These are phyloP conservation scores for Laburnicola sp. DNA, from an alignment of 2,329 filamentous ascomycete genomes.

Conservation along the genomic window DNA sequence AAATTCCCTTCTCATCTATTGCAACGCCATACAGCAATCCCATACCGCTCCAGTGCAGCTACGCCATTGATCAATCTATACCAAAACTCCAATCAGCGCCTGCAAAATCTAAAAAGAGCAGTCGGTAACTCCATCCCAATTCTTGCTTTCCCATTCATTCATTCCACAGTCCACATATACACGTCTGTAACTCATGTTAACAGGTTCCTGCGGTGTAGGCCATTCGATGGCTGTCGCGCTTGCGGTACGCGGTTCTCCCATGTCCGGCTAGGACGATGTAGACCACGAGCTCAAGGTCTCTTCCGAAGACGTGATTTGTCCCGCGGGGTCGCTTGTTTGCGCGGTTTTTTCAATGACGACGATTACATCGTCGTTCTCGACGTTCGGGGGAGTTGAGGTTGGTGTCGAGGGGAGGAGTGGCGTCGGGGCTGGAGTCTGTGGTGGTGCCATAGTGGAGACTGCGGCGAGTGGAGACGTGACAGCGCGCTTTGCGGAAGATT, in stretches of 20 bases:
- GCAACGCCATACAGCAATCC: too few species aligned
- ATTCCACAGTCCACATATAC: not conserved
- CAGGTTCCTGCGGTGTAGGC: slow-evolving; percentile 22
- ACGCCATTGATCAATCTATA: too few species aligned
- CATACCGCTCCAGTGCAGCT: too few species aligned
- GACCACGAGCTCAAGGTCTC: not conserved
- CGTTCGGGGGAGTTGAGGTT: not conserved
- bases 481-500: not conserved
- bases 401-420: not conserved
- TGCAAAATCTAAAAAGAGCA: slow-evolving; percentile 54
- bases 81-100: not conserved
- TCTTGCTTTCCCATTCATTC: slow-evolving; percentile 6
- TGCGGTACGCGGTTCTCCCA: not conserved
- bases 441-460: not conserved
- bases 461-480: not conserved
- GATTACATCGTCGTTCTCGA: too few species aligned
- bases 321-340: too few species aligned
- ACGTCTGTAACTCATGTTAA: slow-evolving; percentile 2
- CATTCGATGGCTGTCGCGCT: slow-evolving; percentile 18
- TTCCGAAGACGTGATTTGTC: too few species aligned
- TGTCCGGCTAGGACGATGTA: not conserved
- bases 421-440: not conserved
- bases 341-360: too few species aligned
- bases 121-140: slow-evolving; percentile 19
- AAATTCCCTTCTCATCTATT: too few species aligned